phyloP scores from a whole-genome alignment of 768 basidiomycete genomes.

The Tremella fuciformis region DNA sequence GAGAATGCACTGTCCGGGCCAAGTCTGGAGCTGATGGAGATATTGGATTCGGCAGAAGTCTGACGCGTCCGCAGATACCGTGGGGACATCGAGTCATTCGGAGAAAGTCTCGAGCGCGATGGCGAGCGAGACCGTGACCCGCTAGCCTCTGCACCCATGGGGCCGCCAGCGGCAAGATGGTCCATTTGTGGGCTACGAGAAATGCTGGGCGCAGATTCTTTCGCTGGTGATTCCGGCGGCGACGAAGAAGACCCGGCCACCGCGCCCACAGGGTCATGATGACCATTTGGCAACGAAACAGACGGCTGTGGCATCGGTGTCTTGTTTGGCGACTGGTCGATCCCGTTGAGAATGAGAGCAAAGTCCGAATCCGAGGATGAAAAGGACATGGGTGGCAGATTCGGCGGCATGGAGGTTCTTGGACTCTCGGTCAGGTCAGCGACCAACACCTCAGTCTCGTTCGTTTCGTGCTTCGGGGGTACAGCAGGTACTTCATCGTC shows the following conservation, averaged over 20 bases:
- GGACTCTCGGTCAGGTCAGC: conserved; percentile 1
- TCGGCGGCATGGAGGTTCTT: conserved; percentile 68
- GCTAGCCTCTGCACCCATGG: not conserved
- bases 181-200: conserved; percentile 51
- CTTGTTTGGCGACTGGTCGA: conserved; percentile 31
- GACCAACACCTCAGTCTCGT: not conserved
- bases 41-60: conserved; percentile 36
- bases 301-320: not conserved
- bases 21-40: conserved; percentile 25
- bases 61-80: conserved; percentile 37
- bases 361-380: conserved; percentile 82
- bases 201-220: not conserved
- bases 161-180: conserved; percentile 58
- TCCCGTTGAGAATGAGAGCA: conserved; percentile 47
- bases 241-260: not conserved
- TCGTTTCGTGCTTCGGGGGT: conserved; percentile 5
- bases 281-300: not conserved
- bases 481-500: not conserved
- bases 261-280: not conserved
- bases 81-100: conserved; percentile 25
- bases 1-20: conserved; percentile 33
- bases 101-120: conserved; percentile 23
- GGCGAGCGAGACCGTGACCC: conserved; percentile 18
- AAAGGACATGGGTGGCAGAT: conserved; percentile 85
- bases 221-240: conserved; percentile 15